Percentiles rank a stretch among this genome's conserved stretches.
phyloP scores from a whole-genome alignment of 352 stramenopile genomes.

The Peronospora belbahrii region DNA sequence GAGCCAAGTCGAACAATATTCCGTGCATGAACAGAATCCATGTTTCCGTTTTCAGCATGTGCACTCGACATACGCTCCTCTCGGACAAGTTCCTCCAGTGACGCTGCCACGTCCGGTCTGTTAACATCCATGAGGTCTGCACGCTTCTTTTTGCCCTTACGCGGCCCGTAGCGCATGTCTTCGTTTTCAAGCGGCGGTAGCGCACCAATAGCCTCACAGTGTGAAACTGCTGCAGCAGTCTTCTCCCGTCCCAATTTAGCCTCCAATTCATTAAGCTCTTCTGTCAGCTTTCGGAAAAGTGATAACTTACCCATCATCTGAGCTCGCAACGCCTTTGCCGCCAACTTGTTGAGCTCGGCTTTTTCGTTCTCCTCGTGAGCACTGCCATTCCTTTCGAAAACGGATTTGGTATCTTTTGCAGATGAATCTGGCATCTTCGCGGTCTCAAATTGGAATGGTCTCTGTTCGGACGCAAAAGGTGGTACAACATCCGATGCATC shows the following conservation, averaged over 20 bases:
- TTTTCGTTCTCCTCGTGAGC: constrained; percentile 21
- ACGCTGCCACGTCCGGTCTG: constrained; percentile 24
- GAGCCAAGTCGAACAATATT: constrained; percentile 73
- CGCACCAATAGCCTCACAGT: constrained; percentile 50
- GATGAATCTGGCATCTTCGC: not conserved
- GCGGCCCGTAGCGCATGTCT: constrained; percentile 46
- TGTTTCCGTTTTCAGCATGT: constrained; percentile 38
- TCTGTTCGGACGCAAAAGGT: not conserved
- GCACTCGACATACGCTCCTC: constrained; percentile 58
- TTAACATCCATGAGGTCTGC: constrained; percentile 12
- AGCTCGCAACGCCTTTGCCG: constrained; percentile 61
- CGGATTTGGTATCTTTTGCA: constrained; percentile 3
- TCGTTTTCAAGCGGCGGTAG: constrained; percentile 65
- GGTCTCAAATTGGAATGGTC: not conserved
- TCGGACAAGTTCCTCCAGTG: constrained; percentile 70
- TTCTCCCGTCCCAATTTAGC: constrained; percentile 42
- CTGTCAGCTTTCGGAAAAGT: constrained; percentile 63
- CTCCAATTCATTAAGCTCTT: constrained; percentile 78
- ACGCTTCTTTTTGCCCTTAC: constrained; percentile 59
- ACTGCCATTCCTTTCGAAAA: not conserved
- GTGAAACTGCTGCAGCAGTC: constrained; percentile 32
- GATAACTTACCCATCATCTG: constrained; percentile 80
- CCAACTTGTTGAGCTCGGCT: constrained; percentile 71
- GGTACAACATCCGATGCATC: not conserved
- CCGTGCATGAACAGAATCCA: constrained; percentile 58